Base-by-base conservation (phyloP, 805 yeast species). In the Cyberlindnera misumaiensis region DNA sequence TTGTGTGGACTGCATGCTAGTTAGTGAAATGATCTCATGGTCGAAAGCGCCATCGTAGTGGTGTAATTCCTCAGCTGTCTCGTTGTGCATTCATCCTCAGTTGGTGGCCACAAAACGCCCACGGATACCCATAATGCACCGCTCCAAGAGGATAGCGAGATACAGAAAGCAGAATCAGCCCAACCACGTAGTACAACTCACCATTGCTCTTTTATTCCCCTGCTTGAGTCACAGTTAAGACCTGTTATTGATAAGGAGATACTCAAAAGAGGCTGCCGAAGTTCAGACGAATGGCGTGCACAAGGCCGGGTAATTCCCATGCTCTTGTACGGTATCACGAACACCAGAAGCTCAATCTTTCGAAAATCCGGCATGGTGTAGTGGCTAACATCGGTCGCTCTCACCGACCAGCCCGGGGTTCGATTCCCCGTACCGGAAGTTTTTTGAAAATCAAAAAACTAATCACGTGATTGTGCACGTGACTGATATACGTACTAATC, bases 311-410 rank as follows among this genome's bases (percentile, higher is more conserved):
- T 32, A 32, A 32, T 17, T 5, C 6, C 12, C 13, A 2, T 10
- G 4, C 13, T n/a, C 15, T n/a, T n/a, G 31, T 15, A 29, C 10
- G 11, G 15, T 31, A 3, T 11, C 14, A 4, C 11, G 18, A 22
- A 22, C 9, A 4, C 10, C 17, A 12, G 17, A 12, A 12, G 4
- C 22, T 8, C 8, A 22, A 13, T 18, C 4, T n/a, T 13, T n/a
- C 4, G 10, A 3, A 32, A 22, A 22, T 54, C 57, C 59, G 56
- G 55, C 44, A 49, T 54, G 47, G 59, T 54, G 59, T 54, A 54
- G 59, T 49, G 59, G 59, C 55, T 54, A 54, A 45, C 59, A 54
- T 55, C 50, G 56, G 45, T 51, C 57, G 49, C 59, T 54, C 59
- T 54, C 59, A 52, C 57, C 49, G 59, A 51, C 47, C 53, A 52